Evolutionary conservation across 352 stramenopile species (phyloP), one percentile per base, ranked within the genome.

Genomic region (Globisporangium iwayamae): DNA sequence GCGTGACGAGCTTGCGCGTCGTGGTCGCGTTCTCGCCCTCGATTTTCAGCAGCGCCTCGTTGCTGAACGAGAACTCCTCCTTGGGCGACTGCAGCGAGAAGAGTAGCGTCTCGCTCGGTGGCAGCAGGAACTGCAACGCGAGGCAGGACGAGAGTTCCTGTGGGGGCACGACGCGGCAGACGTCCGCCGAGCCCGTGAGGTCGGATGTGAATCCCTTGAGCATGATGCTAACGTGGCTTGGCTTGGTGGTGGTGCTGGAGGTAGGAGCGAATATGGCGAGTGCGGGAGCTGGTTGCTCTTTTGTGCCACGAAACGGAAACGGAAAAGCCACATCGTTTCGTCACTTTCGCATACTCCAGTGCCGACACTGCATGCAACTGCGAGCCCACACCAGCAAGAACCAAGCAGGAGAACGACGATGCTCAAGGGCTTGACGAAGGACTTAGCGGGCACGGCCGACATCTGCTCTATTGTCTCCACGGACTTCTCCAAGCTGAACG

Each of bases 51-150:
- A 88, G 34, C n/a, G 79, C 79, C 55, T 87, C 71, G 50, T 87
- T 85, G 2, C 77, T 87, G 68, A 89, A 89, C 51, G 74, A 60
- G 60, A 75, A 89, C 62, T 89, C 79, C 43, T 86, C 77, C 41
- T 89, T 87, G 39, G 56, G 58, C 28, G 79, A 89, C 60, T 80
- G 67, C 41, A 86, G 83, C 38, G 77, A 72, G 58, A 87, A 87
- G 60, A 89, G 32, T 11, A 87, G 67, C 14, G 63, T 56, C 60
- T 89, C 77, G 9, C 56, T 65, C 9, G 74, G 74, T 6, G 36
- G 36, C 36, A 84, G 61, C 18, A 86, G 32, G 48, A 80, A 88
- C 36, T 67, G 38, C 7, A 28, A 38, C 8, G 66, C 75, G 14
- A 72, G 60, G 45, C 79, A 60, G 59, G 79, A 75, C 48, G 51